Percentiles rank a stretch among this genome's conserved stretches.
These are phyloP conservation scores for Eucalyptus cloeziana DNA, from an alignment of 345 rosid species.

Conservation along the genomic window DNA sequence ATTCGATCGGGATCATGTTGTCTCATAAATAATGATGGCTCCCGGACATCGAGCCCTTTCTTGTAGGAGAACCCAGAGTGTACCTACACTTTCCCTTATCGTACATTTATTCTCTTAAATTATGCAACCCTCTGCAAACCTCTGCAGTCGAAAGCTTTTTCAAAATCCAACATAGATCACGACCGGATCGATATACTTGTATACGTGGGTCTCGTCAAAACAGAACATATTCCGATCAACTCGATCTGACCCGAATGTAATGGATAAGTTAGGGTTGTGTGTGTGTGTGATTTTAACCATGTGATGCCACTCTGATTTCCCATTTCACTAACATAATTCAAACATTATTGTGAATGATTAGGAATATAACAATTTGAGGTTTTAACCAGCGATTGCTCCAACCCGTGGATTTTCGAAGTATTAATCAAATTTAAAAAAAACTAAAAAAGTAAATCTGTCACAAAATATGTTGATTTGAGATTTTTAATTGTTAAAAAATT, in stretches of 20 bases:
- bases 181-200: background rate
- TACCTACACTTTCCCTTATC: background rate
- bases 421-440: no score
- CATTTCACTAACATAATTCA: background rate
- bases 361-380: no score
- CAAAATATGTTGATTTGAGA: fast-evolving
- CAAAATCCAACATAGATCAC: background rate
- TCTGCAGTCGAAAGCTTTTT: background rate
- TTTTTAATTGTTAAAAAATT: no score
- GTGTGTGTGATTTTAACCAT: background rate
- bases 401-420: fast-evolving
- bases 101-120: background rate
- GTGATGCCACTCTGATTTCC: background rate
- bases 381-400: no score
- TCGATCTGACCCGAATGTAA: background rate
- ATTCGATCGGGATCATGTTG: background rate
- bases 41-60: background rate
- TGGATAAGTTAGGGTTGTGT: background rate
- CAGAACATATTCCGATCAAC: no score
- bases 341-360: background rate
- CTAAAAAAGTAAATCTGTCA: fast-evolving
- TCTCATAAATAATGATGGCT: background rate
- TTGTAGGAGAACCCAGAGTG: background rate
- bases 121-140: background rate
- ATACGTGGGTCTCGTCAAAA: background rate